Evolutionary conservation across 768 basidiomycete genomes (phyloP).

Genomic region (Trametes punicea): DNA sequence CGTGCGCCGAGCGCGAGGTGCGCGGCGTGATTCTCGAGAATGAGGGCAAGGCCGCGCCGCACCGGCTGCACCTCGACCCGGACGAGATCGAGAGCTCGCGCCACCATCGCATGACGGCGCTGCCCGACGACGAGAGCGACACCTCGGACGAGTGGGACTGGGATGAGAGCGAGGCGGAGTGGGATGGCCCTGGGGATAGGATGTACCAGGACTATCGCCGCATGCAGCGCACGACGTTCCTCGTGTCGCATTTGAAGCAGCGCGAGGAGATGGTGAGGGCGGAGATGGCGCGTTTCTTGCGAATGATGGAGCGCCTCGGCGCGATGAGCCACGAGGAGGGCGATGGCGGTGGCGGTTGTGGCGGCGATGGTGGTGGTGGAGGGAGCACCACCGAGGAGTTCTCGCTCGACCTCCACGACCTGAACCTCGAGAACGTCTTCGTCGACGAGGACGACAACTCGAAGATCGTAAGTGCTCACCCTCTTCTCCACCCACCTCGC

Average conservation of each 20-base stretch:
- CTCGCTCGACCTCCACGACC: conserved; percentile 79
- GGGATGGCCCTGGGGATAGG: conserved; percentile 70
- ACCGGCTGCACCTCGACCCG: conserved; percentile 77
- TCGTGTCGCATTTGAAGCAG: conserved; percentile 64
- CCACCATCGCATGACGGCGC: conserved; percentile 63
- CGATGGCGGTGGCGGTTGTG: conserved; percentile 27
- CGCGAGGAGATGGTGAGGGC: conserved; percentile 59
- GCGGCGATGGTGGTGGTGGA: conserved; percentile 28
- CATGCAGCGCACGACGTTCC: conserved; percentile 76
- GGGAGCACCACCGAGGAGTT: conserved; percentile 54
- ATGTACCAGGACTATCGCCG: conserved; percentile 85
- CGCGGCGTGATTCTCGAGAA: conserved; percentile 71
- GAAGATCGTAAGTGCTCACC: conserved; percentile 55
- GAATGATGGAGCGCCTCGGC: conserved; percentile 59
- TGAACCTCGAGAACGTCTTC: conserved; percentile 83
- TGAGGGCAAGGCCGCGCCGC: conserved; percentile 73
- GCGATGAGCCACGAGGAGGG: conserved; percentile 28
- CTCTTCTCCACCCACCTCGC: not conserved
- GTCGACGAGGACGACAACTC: conserved; percentile 68
- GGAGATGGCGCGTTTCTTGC: conserved; percentile 73
- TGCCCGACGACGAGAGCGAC: conserved; percentile 72
- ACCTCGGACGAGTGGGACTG: conserved; percentile 77
- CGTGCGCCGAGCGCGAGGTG: conserved; percentile 72
- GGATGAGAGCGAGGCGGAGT: conserved; percentile 77
- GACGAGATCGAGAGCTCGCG: conserved; percentile 69